Percentiles rank a stretch among this genome's conserved stretches.
These are phyloP conservation scores for Lasiosphaeria miniovina DNA, from an alignment of 495 filamentous ascomycete genomes.

Conservation along the genomic window DNA sequence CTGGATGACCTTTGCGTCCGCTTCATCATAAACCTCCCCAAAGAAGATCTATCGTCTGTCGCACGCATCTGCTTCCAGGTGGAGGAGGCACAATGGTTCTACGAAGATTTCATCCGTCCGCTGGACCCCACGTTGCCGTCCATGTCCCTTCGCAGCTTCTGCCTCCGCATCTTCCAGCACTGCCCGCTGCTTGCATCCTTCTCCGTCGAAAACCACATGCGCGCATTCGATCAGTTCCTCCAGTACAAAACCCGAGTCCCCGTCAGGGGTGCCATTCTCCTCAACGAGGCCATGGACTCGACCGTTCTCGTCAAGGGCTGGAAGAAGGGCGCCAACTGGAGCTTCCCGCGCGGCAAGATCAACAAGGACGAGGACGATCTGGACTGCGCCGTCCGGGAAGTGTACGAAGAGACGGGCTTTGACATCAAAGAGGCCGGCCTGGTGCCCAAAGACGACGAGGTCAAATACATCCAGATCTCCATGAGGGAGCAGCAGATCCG, in stretches of 20 bases:
- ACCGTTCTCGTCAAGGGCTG: conserved; percentile 92
- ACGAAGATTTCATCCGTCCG: conserved; percentile 97
- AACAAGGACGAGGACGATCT: conserved; percentile 93
- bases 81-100: conserved; percentile 99
- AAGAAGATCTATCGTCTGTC: conserved; percentile 82
- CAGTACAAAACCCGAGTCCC: conserved; percentile 92
- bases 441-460: conserved; percentile 61
- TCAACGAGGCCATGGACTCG: conserved; percentile 88
- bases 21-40: conserved; percentile 93
- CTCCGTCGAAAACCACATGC: conserved; percentile 69
- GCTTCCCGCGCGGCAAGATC: conserved; percentile 94
- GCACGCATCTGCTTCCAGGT: conserved; percentile 97
- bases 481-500: conserved; percentile 92
- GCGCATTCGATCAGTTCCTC: conserved; percentile 85
- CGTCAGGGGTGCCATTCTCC: conserved; percentile 86
- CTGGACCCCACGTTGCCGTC: conserved; percentile 81
- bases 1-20: conserved; percentile 92
- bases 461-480: conserved; percentile 77
- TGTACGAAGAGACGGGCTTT: conserved; percentile 93
- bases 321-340: conserved; percentile 96
- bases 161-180: conserved; percentile 83
- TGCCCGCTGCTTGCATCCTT: conserved; percentile 83
- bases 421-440: conserved; percentile 72
- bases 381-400: conserved; percentile 88
- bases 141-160: conserved; percentile 78